These are phyloP conservation scores for Besnoitia besnoiti DNA, from an alignment of 169 alveolate genomes.

Conservation along the genomic window DNA sequence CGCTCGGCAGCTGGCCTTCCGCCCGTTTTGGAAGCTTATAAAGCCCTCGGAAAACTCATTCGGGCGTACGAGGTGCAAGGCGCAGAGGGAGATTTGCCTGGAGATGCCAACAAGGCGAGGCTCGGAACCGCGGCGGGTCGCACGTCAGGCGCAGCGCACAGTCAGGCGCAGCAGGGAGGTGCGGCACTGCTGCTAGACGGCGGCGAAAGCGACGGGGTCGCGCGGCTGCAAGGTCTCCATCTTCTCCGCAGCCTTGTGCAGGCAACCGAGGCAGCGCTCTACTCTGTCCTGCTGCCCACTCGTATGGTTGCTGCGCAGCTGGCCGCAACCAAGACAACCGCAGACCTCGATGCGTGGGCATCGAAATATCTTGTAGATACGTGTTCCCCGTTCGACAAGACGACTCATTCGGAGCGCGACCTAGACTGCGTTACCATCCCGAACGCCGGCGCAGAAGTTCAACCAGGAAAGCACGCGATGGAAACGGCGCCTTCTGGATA, in stretches of 20 bases:
- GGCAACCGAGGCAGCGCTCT: neutral
- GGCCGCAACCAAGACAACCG: neutral
- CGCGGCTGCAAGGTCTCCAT: neutral
- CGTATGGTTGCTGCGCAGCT: neutral
- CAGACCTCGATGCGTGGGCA: neutral
- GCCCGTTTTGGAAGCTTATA: neutral
- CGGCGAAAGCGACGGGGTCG: neutral
- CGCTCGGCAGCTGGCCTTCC: neutral
- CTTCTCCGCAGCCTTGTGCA: slow-evolving; percentile 12
- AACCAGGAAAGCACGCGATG: neutral
- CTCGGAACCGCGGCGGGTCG: neutral
- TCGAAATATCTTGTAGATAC: neutral
- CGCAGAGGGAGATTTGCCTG: neutral
- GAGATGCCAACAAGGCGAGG: neutral
- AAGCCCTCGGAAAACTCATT: neutral
- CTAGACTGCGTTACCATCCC: neutral
- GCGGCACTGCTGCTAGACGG: neutral
- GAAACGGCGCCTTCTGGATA: neutral
- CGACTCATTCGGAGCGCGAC: neutral
- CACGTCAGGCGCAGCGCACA: neutral
- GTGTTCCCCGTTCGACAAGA: neutral
- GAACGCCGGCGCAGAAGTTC: neutral
- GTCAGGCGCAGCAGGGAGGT: neutral
- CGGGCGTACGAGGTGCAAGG: neutral
- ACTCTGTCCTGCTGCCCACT: neutral